These are phyloP conservation scores for Arachnomyces sp. DNA, from an alignment of 2,329 filamentous ascomycete species.

Conservation along the genomic window DNA sequence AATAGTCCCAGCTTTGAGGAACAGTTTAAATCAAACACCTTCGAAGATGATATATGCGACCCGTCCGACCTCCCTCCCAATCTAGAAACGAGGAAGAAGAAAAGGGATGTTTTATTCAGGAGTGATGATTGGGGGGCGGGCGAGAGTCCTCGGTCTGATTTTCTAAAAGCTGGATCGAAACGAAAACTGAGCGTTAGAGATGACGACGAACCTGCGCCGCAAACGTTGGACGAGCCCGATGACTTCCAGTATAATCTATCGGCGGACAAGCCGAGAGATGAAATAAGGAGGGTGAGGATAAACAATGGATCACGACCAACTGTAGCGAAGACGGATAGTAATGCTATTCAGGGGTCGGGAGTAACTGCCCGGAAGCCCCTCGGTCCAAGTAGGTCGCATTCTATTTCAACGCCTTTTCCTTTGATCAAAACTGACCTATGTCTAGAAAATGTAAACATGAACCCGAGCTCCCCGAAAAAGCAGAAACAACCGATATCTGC, in stretches of 20 bases:
- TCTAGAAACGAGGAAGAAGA: conserved; percentile 45
- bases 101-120: conserved; percentile 42
- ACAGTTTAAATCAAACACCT: conserved; percentile 26
- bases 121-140: conserved; percentile 19
- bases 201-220: conserved; percentile 30
- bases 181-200: conserved; percentile 50
- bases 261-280: conserved; percentile 8
- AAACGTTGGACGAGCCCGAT: conserved; percentile 18
- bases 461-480: conserved; percentile 25
- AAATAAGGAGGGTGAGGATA: conserved; percentile 7
- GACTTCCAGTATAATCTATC: conserved; percentile 42
- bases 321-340: neutral
- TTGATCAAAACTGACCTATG: neutral
- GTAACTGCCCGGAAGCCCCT: conserved; percentile 13
- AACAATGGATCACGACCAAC: conserved; percentile 10
- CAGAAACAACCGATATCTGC: neutral
- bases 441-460: conserved; percentile 44
- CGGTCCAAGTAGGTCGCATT: conserved; percentile 33
- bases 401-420: neutral
- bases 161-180: conserved; percentile 44
- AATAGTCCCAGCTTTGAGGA: conserved; percentile 22
- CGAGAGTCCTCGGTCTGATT: conserved; percentile 8
- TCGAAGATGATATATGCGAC: conserved; percentile 23
- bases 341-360: neutral
- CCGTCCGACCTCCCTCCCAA: conserved; percentile 35